phyloP scores from a whole-genome alignment of 2,329 filamentous ascomycete genomes.

The Alternaria ethzedia region DNA sequence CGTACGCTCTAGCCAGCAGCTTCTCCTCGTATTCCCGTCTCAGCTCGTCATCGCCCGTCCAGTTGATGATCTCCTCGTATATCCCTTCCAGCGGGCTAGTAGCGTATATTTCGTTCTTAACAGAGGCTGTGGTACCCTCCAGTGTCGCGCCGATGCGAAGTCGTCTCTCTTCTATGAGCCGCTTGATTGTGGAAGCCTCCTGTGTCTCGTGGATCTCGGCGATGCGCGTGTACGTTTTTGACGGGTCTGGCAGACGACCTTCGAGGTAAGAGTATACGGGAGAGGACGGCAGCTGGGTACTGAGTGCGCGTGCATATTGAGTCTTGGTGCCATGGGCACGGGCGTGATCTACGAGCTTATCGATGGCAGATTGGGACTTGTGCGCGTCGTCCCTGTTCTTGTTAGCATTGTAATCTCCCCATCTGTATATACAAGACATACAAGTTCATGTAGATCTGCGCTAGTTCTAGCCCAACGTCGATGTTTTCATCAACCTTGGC shows the following conservation, averaged over 20 bases:
- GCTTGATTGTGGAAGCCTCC: slow-evolving; percentile 89
- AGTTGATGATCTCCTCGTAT: slow-evolving; percentile 86
- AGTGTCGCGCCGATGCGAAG: slow-evolving; percentile 86
- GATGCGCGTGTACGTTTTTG: slow-evolving; percentile 79
- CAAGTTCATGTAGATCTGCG: slow-evolving; percentile 69
- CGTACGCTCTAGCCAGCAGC: slow-evolving; percentile 79
- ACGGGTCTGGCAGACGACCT: slow-evolving; percentile 80
- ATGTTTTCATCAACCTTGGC: slow-evolving; percentile 76
- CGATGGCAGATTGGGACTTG: slow-evolving; percentile 68
- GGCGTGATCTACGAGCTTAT: slow-evolving; percentile 79
- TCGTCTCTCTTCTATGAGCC: slow-evolving; percentile 84
- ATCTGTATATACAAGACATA: neutral
- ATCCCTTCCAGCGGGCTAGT: slow-evolving; percentile 79
- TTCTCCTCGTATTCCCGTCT: slow-evolving; percentile 90
- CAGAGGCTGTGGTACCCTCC: slow-evolving; percentile 82
- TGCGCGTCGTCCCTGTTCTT: slow-evolving; percentile 61
- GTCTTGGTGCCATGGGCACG: slow-evolving; percentile 72
- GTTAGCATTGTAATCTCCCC: slow-evolving; percentile 10
- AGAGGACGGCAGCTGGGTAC: slow-evolving; percentile 78
- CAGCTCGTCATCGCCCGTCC: slow-evolving; percentile 85
- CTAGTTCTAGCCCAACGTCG: slow-evolving; percentile 73
- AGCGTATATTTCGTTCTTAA: slow-evolving; percentile 81
- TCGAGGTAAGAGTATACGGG: slow-evolving; percentile 83
- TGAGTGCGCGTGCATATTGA: slow-evolving; percentile 78
- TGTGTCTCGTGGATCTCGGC: slow-evolving; percentile 83